Conservation (phyloP, 257 asterid species). For the Solanum neorickii region DNA sequence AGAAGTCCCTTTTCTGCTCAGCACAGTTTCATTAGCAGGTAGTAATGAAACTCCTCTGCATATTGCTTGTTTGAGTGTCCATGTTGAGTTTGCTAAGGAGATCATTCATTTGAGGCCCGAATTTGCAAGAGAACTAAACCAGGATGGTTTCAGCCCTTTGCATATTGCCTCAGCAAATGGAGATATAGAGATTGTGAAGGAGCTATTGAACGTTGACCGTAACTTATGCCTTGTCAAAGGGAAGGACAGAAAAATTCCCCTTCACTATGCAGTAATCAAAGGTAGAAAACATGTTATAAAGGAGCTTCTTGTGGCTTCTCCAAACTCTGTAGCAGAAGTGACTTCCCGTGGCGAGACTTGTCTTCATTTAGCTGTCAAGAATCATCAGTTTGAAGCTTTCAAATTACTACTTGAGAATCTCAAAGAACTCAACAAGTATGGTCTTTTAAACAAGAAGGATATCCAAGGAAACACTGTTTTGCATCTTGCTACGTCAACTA, state of each 20-base stretch:
- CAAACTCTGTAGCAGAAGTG: constrained; percentile 9
- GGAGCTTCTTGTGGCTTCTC: constrained; percentile 6
- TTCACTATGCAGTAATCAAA: constrained; percentile 24
- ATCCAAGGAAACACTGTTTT: constrained; percentile 4
- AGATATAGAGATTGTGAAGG: constrained; percentile 17
- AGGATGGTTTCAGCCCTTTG: constrained; percentile 21
- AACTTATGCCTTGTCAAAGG: constrained; percentile 25
- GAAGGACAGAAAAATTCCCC: constrained; percentile 21
- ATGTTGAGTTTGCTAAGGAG: not conserved
- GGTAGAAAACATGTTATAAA: constrained; percentile 14
- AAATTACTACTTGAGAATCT: constrained; percentile 4
- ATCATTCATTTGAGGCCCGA: not conserved
- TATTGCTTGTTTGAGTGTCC: not conserved
- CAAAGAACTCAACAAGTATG: not conserved
- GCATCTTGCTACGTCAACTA: constrained; percentile 23
- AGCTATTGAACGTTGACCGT: constrained; percentile 11
- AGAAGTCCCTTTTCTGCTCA: not conserved
- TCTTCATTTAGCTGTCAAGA: constrained; percentile 23
- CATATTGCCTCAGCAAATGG: constrained; percentile 30
- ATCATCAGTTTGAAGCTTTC: constrained; percentile 10
- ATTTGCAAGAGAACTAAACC: constrained; percentile 2
- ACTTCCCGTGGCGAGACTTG: constrained; percentile 27
- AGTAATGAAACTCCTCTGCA: not conserved
- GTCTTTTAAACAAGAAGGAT: constrained; percentile 15
- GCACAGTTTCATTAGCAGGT: not conserved